These are phyloP conservation scores for Lachnellula arida DNA, from an alignment of 2,329 filamentous ascomycete species.

Conservation along the genomic window DNA sequence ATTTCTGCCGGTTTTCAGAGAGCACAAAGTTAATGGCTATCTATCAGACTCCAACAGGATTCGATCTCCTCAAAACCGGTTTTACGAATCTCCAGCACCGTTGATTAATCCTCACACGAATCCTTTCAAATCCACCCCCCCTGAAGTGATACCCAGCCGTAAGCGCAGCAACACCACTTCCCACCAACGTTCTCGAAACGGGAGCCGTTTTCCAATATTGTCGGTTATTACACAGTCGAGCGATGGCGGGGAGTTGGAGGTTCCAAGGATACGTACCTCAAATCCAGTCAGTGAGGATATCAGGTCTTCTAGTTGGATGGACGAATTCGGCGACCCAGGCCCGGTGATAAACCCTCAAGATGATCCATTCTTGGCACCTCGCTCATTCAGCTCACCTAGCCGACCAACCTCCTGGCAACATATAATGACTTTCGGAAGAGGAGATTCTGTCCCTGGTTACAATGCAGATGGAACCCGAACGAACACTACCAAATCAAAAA, in stretches of 20 bases:
- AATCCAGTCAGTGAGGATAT: not conserved
- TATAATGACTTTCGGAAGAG: conserved; percentile 12
- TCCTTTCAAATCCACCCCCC: conserved; percentile 27
- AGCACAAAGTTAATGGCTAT: conserved; percentile 30
- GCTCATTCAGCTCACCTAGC: not conserved
- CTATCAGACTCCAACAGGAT: conserved; percentile 25
- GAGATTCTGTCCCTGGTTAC: conserved; percentile 6
- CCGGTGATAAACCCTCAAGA: conserved; percentile 4
- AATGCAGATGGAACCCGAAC: not conserved
- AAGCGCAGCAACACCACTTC: not conserved
- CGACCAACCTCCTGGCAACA: conserved; percentile 9
- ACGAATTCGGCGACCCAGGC: conserved; percentile 15
- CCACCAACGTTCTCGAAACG: not conserved
- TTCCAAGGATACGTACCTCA: not conserved
- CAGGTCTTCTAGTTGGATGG: conserved; percentile 16
- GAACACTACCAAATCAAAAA: not conserved
- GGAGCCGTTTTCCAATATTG: not conserved
- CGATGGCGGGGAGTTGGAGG: not conserved
- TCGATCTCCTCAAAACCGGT: conserved; percentile 11
- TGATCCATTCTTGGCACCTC: not conserved
- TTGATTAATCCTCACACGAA: conserved; percentile 22
- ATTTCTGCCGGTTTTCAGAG: conserved; percentile 23
- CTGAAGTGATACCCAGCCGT: conserved; percentile 14
- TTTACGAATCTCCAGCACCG: conserved; percentile 17
- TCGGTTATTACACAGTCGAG: not conserved